Evolutionary conservation across 129 eudicot genomes (phyloP), one percentile per base, ranked within the genome.

Genomic region (Pseudognaphalium luteoalbum): DNA sequence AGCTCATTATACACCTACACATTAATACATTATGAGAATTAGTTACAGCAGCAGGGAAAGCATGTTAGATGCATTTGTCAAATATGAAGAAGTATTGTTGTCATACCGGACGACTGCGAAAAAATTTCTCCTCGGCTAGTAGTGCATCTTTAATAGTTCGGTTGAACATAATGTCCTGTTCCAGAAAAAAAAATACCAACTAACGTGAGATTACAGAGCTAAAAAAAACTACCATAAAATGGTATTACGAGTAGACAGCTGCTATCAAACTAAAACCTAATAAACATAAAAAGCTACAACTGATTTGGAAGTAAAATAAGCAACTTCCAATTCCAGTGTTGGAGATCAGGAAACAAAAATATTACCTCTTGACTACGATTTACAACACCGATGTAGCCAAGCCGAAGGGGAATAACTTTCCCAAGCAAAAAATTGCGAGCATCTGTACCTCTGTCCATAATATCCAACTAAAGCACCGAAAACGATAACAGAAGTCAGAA

Each of bases 381-480:
- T 74, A 95, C 97, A 76, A 95, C 97, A 67, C 99, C 99, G 32
- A 95, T 75, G 81, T 86, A 95, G 58, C 99, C 99, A 68, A 95
- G 96, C 58, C 88, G 92, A 78, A 95, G 91, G 15, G 99, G 97
- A 58, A 95, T 85, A 64, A 95, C 97, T 89, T 89, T 95, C 62
- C 99, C 99, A 72, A 95, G 92, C 80, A 95, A 83, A 79, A 95
- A 95, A 73, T 91, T 89, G n/a, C 97, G 92, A 61, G 99, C 99
- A 87, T 95, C 97, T 7, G 99, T 95, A 51, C 99, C 99, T 78
- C 99, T 89, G 81, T 95, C 99, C 99, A 95, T 95, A 37, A 91
- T 95, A 85, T 95, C 99, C 85, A 95, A 81, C 99, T 95, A 85
- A 80, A 85, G 68, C 70, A 82, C 78, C 80, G 71, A 81, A 77